Conservation (phyloP, 2,329 filamentous ascomycete genomes). For the Fusarium subglutinans region DNA sequence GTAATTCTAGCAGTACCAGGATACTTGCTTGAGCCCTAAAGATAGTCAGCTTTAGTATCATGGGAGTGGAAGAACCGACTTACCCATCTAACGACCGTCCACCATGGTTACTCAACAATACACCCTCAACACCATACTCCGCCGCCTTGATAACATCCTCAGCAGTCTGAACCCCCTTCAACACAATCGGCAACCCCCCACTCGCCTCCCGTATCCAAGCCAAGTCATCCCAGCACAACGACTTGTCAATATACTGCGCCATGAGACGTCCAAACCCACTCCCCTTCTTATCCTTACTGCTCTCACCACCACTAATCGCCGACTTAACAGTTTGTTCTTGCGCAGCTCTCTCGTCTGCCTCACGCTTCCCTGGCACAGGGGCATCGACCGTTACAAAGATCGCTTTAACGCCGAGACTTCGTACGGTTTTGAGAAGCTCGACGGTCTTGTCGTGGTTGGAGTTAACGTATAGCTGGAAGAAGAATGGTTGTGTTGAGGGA, state of each 20-base stretch:
- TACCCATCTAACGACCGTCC: conserved; percentile 64
- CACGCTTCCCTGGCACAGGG: conserved; percentile 64
- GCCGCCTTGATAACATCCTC: conserved; percentile 62
- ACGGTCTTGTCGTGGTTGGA: conserved; percentile 59
- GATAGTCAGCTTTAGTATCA: no score
- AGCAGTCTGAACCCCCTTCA: conserved; percentile 66
- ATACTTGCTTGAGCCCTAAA: conserved; percentile 53
- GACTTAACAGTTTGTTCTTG: conserved; percentile 55
- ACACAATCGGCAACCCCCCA: conserved; percentile 58
- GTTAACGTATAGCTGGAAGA: conserved; percentile 63
- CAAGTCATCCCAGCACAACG: conserved; percentile 62
- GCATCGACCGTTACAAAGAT: conserved; percentile 64
- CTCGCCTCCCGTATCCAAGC: conserved; percentile 59
- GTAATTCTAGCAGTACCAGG: conserved; percentile 60
- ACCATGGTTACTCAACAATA: conserved; percentile 67
- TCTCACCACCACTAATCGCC: conserved; percentile 52
- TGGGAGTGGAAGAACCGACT: neutral
- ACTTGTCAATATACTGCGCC: conserved; percentile 60
- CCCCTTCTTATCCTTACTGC: conserved; percentile 61
- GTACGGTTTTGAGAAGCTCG: conserved; percentile 51
- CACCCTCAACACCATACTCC: conserved; percentile 60
- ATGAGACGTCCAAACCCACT: conserved; percentile 64
- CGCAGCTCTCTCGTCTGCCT: conserved; percentile 63
- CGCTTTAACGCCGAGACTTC: conserved; percentile 58
- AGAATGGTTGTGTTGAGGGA: conserved; percentile 30